Percentiles rank a stretch among this genome's conserved stretches.
Conservation (phyloP, 2,329 filamentous ascomycete genomes). For the Epichloe bromicola region DNA sequence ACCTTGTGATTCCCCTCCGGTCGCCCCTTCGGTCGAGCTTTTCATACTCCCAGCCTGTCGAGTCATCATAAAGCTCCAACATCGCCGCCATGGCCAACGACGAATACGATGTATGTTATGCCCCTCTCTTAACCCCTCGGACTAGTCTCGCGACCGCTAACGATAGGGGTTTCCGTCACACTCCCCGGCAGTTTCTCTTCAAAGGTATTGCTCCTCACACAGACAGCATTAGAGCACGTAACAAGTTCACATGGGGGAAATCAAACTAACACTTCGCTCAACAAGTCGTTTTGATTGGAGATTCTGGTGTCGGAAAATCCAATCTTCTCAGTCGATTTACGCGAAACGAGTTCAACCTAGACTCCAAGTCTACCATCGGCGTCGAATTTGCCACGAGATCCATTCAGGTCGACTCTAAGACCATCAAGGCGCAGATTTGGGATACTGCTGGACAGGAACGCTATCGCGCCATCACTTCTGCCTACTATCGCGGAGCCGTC, state of each 20-base stretch:
- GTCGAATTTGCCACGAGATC: constrained; percentile 98
- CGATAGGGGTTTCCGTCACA: constrained; percentile 14
- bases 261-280: constrained; percentile 17
- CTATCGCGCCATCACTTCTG: constrained; percentile 97
- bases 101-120: constrained; percentile 87
- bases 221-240: constrained; percentile 7
- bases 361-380: constrained; percentile 98
- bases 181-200: constrained; percentile 72
- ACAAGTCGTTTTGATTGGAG: constrained; percentile 93
- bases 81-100: constrained; percentile 84
- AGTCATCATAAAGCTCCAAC: neutral
- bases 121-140: constrained; percentile 9
- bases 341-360: constrained; percentile 98
- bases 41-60: neutral
- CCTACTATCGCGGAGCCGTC: constrained; percentile 96
- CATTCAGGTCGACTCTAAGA: constrained; percentile 98
- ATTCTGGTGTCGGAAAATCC: constrained; percentile 98
- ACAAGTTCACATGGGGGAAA: constrained; percentile 6
- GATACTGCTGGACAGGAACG: constrained; percentile 98
- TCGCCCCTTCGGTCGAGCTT: neutral
- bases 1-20: neutral
- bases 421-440: constrained; percentile 99
- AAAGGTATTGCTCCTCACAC: constrained; percentile 54
- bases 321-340: constrained; percentile 99
- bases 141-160: constrained; percentile 16